Percentiles rank a stretch among this genome's conserved stretches.
Conservation (phyloP, 257 asterid genomes). For the Capsicum baccatum region DNA sequence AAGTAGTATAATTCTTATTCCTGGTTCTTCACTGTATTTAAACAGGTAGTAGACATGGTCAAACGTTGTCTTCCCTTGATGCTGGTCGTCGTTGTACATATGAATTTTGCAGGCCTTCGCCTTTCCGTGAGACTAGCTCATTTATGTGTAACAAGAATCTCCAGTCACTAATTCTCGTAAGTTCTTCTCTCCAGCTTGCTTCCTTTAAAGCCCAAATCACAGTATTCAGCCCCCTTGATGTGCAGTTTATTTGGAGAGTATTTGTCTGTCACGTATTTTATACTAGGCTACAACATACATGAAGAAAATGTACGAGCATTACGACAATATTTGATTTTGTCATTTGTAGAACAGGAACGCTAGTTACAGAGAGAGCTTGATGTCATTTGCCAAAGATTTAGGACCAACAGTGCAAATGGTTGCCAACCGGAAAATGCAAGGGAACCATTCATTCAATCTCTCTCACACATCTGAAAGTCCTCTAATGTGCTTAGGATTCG, state of each 20-base stretch:
- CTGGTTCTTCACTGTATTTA: background rate
- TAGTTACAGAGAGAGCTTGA: constrained; percentile 65
- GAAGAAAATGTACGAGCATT: background rate
- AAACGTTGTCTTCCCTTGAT: no score
- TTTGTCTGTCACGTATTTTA: background rate
- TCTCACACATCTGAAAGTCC: background rate
- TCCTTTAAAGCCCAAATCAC: constrained; percentile 10
- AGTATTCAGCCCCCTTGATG: background rate
- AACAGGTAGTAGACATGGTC: constrained; percentile 45
- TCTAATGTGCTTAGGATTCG: constrained; percentile 25
- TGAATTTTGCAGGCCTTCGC: no score
- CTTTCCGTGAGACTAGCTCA: no score
- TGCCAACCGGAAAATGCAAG: constrained; percentile 58
- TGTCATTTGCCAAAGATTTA: constrained; percentile 59
- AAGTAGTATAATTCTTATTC: background rate
- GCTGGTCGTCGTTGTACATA: no score
- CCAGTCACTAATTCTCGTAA: constrained; percentile 49
- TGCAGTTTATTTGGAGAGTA: background rate
- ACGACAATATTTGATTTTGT: background rate
- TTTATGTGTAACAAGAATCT: no score
- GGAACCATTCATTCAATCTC: constrained; percentile 28
- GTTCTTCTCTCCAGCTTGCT: constrained; percentile 23
- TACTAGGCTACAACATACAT: background rate
- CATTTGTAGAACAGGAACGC: constrained; percentile 43
- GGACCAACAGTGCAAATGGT: constrained; percentile 71